Evolutionary conservation across 2,329 filamentous ascomycete genomes (phyloP), one percentile per base, ranked within the genome.

Genomic region (Cadophora sp.): DNA sequence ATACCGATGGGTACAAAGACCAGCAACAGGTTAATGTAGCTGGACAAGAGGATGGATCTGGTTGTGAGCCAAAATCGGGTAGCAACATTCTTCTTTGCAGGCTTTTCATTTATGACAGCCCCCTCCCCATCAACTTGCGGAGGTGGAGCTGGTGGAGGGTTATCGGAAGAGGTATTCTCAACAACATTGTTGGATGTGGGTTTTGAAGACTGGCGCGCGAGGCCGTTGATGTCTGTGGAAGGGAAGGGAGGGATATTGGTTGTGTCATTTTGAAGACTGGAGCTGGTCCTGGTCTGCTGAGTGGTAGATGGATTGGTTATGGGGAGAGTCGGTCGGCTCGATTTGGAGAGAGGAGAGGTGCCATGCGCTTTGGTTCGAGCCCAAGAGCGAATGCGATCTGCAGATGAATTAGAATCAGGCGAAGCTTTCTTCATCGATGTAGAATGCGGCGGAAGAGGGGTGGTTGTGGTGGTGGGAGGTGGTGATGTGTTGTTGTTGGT

Each of bases 1-100:
- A 96, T 94, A 73, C 92, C 92, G 62, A 92, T 83, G 8, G 92
- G 92, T 36, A 95, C 92, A 75, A 94, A 94, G 64, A 94, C 80
- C 70, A 95, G 82, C 72, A 95, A 82, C 64, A 93, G 74, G 77
- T 96, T 95, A 81, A 95, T 82, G 86, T 90, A 93, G 81, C 89
- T 93, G 76, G 92, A 87, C 51, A 89, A 84, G 69, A 94, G 74
- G 74, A 88, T 87, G 76, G 81, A 84, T 83, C 83, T 84, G 71
- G 83, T 80, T 24, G 80, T 77, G 16, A 71, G 65, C 70, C 70
- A 76, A 68, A 78, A 78, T 62, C 76, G 71, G 66, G 64, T 39
- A 22, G 68, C 67, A 59, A 77, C 65, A 72, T 76, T 74, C 22
- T 75, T 73, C 59, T 76, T 71, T 41, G 73, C 64, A 9, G 66